These are phyloP conservation scores for Malassezia caprae DNA, from an alignment of 1,284 basidiomycete genomes.

Conservation along the genomic window DNA sequence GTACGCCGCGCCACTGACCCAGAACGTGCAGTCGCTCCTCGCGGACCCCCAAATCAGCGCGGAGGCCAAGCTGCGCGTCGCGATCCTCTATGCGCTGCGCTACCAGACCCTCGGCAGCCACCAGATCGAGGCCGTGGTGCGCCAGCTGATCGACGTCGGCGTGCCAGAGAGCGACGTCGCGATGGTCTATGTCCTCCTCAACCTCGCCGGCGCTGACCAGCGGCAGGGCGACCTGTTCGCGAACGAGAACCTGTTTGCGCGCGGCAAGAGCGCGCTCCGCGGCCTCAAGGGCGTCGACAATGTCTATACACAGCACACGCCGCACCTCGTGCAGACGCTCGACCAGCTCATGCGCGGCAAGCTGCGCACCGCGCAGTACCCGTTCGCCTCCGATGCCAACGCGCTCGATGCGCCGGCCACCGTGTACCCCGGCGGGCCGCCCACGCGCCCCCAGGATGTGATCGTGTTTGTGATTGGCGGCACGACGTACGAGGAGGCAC, in stretches of 20 bases:
- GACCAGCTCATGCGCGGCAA: constrained; percentile 80
- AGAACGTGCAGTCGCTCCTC: constrained; percentile 26
- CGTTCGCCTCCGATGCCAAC: constrained; percentile 51
- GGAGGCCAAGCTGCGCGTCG: constrained; percentile 77
- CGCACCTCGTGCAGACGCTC: constrained; percentile 81
- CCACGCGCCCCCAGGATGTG: constrained; percentile 34
- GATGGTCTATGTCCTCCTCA: constrained; percentile 87
- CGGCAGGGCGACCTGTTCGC: constrained; percentile 96
- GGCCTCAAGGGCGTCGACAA: constrained; percentile 98
- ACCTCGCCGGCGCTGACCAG: constrained; percentile 87
- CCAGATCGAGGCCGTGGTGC: constrained; percentile 73
- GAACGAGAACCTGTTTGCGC: constrained; percentile 84
- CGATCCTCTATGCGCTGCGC: constrained; percentile 86
- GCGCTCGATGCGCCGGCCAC: constrained; percentile 3
- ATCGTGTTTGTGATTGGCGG: constrained; percentile 47
- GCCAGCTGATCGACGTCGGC: constrained; percentile 68
- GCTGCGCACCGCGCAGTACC: constrained; percentile 76
- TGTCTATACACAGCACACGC: constrained; percentile 95
- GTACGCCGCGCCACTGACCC: constrained; percentile 50
- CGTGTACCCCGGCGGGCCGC: constrained; percentile 3
- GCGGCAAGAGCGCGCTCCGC: constrained; percentile 86
- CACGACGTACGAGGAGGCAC: constrained; percentile 45
- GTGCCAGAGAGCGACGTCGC: constrained; percentile 54
- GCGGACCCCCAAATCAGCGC: constrained; percentile 60
- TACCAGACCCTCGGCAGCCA: constrained; percentile 84